phyloP scores from a whole-genome alignment of 768 basidiomycete species.

The Collybia sordida region DNA sequence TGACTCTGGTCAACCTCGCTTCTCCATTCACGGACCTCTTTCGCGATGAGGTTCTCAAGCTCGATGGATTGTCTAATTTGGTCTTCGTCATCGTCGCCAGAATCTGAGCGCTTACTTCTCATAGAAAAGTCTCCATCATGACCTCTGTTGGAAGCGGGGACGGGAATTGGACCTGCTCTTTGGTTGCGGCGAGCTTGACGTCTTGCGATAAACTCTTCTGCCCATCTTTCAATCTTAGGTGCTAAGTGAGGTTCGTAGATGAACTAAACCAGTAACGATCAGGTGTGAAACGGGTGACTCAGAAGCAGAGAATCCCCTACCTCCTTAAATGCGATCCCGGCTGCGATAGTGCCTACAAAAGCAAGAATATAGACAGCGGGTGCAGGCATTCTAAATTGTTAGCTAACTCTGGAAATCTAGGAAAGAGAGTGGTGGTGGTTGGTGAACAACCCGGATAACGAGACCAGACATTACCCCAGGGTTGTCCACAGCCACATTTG shows the following conservation, averaged over 20 bases:
- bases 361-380: slow-evolving; percentile 16
- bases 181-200: slow-evolving; percentile 30
- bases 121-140: slow-evolving; percentile 23
- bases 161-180: slow-evolving; percentile 17
- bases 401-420: background rate
- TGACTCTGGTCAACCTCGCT: slow-evolving; percentile 34
- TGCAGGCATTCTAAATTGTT: slow-evolving; percentile 12
- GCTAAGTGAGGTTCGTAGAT: slow-evolving; percentile 73
- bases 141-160: slow-evolving; percentile 19
- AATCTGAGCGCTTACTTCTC: slow-evolving; percentile 21
- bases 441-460: slow-evolving; percentile 1
- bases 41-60: slow-evolving; percentile 50
- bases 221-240: slow-evolving; percentile 53
- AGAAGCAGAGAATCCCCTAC: slow-evolving; percentile 1
- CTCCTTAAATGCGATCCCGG: slow-evolving; percentile 15
- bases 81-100: slow-evolving; percentile 14
- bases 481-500: background rate
- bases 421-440: slow-evolving; percentile 8
- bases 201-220: slow-evolving; percentile 34
- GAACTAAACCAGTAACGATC: slow-evolving; percentile 36
- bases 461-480: slow-evolving; percentile 1
- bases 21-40: slow-evolving; percentile 56
- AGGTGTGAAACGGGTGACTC: background rate
- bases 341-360: slow-evolving; percentile 14
- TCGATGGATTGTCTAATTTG: slow-evolving; percentile 33